Base-by-base conservation (phyloP, 768 basidiomycete species). In the Xerocomellus amylosporus region DNA sequence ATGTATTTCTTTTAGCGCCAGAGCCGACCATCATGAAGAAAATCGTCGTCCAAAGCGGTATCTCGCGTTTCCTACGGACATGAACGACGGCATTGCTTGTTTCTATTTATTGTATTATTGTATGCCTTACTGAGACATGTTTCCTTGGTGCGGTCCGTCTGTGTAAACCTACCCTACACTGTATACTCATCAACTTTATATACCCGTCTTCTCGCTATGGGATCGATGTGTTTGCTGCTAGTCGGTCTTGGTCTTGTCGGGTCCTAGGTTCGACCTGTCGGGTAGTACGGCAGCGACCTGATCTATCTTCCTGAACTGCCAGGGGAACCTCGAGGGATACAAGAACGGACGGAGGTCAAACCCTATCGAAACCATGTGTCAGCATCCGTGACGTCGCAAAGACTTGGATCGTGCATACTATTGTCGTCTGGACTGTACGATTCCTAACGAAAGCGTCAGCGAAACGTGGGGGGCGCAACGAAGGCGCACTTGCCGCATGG, bases 351-450 rank as follows among this genome's bases (percentile, higher is more conserved):
- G 85, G 31, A 98, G 71, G 67, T 99, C 97, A 66, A 94, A 98
- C 66, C 91, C 95, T 95, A 58, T 28, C 28, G 26, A 22, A 38
- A 40, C 2, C n/a, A n/a, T 26, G 12, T 14, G 45, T 64, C 36
- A 66, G 51, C 24, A 15, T 31, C 15, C 19, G 12, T 19, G 20
- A 34, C 33, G 1, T 13, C 14, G 20, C 24, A 2, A 5, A 9
- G n/a, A 14, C 20, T 1, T 22, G n/a, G 17, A 37, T 40, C 19
- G 37, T 34, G 71, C 87, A 65, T 64, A 95, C 95, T 81, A 68
- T 98, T 98, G 67, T 97, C 95, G 68, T 97, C 95, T 1, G 96
- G 95, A 63, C 91, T 93, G 72, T 98, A 98, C 4, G 90, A 90
- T 71, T 97, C 93, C 93, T 97, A 62, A 42, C 28, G 46, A 5